phyloP scores from a whole-genome alignment of 2,329 filamentous ascomycete genomes.

The Sarocladiaceae sp. region DNA sequence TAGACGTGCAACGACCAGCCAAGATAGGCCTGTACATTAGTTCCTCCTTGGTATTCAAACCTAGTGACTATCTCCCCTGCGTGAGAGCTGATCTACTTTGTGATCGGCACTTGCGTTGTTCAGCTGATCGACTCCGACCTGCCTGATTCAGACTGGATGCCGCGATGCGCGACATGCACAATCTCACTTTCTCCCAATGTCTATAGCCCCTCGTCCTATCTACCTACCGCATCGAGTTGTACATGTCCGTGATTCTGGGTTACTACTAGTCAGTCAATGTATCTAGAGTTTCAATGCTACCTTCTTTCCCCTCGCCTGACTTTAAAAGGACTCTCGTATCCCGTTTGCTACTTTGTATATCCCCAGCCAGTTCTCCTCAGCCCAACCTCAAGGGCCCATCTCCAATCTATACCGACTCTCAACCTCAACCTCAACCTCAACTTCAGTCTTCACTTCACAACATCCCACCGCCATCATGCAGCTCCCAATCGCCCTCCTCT shows the following conservation, averaged over 20 bases:
- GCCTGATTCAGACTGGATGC: constrained; percentile 8
- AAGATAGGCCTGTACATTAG: background rate
- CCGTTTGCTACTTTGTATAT: no score
- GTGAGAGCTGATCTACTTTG: background rate
- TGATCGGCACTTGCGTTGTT: constrained; percentile 7
- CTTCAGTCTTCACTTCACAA: background rate
- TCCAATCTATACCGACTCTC: no score
- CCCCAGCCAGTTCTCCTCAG: background rate
- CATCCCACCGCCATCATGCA: constrained; percentile 20
- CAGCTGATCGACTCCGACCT: constrained; percentile 5
- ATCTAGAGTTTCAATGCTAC: no score
- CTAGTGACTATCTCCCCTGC: background rate
- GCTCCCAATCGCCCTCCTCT: constrained; percentile 19
- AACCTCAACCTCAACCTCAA: no score
- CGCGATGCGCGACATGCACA: no score
- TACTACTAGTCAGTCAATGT: no score
- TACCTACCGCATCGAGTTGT: no score
- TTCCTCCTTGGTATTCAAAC: background rate
- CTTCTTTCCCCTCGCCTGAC: no score
- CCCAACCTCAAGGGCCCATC: background rate
- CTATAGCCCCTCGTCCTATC: background rate
- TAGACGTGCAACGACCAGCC: no score
- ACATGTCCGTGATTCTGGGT: no score
- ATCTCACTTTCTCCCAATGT: no score
- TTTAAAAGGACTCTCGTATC: no score